Percentiles rank a stretch among this genome's conserved stretches.
Evolutionary conservation across 306 rosid species (phyloP).

Genomic region (Lotus japonicus): DNA sequence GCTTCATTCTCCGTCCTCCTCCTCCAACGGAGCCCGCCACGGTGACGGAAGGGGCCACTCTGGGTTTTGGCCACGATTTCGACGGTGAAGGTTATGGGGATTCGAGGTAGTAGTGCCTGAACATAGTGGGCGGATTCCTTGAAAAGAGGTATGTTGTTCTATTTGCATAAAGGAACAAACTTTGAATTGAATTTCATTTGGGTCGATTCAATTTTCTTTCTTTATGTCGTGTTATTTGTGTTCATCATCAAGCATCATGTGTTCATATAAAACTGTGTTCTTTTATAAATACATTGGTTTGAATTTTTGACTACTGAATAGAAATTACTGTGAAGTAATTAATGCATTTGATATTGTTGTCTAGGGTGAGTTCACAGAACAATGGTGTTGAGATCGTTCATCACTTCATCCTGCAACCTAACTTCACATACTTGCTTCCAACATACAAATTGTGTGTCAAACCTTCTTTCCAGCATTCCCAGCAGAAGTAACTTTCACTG

Average conservation of each 20-base stretch:
- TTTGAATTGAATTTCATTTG: slow-evolving; percentile 9
- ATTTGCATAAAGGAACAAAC: slow-evolving; percentile 19
- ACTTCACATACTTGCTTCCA: slow-evolving; percentile 27
- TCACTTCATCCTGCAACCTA: slow-evolving; percentile 29
- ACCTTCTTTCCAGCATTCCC: slow-evolving; percentile 6
- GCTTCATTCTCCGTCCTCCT: too few species aligned
- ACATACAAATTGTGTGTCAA: slow-evolving; percentile 27
- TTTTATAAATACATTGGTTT: too few species aligned
- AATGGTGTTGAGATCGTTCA: slow-evolving; percentile 29
- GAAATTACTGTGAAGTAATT: slow-evolving; percentile 13
- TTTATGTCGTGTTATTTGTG: too few species aligned
- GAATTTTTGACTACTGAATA: background rate
- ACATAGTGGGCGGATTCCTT: too few species aligned
- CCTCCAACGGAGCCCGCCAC: too few species aligned
- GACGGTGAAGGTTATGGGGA: too few species aligned
- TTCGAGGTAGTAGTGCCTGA: too few species aligned
- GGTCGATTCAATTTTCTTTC: background rate
- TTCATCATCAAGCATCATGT: background rate
- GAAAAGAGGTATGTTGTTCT: too few species aligned
- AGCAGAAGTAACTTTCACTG: slow-evolving; percentile 9
- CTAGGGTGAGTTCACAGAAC: too few species aligned
- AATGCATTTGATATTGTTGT: background rate
- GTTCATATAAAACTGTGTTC: background rate
- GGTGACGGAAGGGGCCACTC: too few species aligned
- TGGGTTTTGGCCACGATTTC: too few species aligned